Conservation (phyloP, 257 asterid species). For the Cynanchum wilfordii region DNA sequence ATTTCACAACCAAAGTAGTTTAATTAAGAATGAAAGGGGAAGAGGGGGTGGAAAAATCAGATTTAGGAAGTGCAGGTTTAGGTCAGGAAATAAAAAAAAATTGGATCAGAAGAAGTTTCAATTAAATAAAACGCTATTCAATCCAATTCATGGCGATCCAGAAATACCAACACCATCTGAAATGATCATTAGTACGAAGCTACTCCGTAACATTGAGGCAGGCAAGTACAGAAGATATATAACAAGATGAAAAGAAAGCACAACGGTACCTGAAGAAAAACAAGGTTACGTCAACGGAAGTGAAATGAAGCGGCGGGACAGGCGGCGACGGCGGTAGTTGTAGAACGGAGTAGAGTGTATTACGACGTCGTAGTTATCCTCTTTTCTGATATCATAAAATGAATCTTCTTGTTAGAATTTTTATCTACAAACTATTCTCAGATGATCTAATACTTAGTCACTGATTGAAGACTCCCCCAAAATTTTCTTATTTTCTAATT, state of each 20-base stretch:
- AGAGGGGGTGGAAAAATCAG: not conserved
- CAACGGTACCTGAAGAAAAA: not conserved
- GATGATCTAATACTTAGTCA: too few relatives aligned
- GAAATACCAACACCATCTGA: not conserved
- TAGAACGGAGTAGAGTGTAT: not conserved
- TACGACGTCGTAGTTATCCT: conserved; percentile 11
- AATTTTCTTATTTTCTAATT: too few relatives aligned
- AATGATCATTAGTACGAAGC: not conserved
- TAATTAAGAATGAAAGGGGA: too few relatives aligned
- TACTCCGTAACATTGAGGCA: not conserved
- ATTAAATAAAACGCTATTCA: not conserved
- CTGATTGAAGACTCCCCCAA: too few relatives aligned
- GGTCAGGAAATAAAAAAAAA: conserved; percentile 4
- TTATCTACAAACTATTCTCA: too few relatives aligned
- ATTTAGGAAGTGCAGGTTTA: not conserved
- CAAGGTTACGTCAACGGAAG: conserved; percentile 11
- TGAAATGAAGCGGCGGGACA: not conserved
- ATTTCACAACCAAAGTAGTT: not conserved
- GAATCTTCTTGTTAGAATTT: too few relatives aligned
- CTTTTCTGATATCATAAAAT: too few relatives aligned
- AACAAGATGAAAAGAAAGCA: not conserved
- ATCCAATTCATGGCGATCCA: conserved; percentile 7
- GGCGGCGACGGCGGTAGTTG: conserved; percentile 10
- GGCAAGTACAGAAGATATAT: not conserved
- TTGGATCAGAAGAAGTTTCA: conserved; percentile 1